These are phyloP conservation scores for Triticum monococcum DNA, from an alignment of 176 grass and related monocot genomes.

Conservation along the genomic window DNA sequence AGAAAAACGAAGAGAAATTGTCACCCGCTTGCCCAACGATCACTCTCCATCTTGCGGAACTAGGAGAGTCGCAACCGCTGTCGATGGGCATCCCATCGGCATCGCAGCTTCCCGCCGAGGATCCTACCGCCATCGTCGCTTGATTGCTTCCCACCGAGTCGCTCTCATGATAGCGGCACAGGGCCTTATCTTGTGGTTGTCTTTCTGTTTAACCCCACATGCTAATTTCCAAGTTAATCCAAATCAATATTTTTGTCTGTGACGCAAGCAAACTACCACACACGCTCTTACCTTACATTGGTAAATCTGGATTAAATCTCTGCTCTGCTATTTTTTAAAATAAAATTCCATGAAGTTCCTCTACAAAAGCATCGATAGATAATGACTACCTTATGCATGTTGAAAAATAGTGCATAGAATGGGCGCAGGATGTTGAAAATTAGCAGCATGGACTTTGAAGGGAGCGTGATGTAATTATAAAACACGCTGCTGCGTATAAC, in stretches of 20 bases:
- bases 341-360: too few relatives aligned
- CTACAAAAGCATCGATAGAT: too few relatives aligned
- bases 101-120: neutral
- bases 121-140: too few relatives aligned
- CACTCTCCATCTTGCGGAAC: too few relatives aligned
- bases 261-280: too few relatives aligned
- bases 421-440: too few relatives aligned
- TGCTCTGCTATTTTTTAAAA: neutral
- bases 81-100: too few relatives aligned
- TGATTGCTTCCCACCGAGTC: neutral
- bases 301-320: neutral
- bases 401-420: neutral
- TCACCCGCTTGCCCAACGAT: too few relatives aligned
- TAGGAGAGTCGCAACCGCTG: too few relatives aligned
- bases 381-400: neutral
- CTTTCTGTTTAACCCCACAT: neutral
- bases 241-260: neutral
- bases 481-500: neutral
- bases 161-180: fast-evolving
- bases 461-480: neutral
- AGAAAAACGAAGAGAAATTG: too few relatives aligned
- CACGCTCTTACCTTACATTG: too few relatives aligned
- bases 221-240: neutral
- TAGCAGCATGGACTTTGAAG: neutral
- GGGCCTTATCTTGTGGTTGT: neutral